Evolutionary conservation across 2,329 filamentous ascomycete genomes (phyloP), one percentile per base, ranked within the genome.

Genomic region (Alternaria sp.): DNA sequence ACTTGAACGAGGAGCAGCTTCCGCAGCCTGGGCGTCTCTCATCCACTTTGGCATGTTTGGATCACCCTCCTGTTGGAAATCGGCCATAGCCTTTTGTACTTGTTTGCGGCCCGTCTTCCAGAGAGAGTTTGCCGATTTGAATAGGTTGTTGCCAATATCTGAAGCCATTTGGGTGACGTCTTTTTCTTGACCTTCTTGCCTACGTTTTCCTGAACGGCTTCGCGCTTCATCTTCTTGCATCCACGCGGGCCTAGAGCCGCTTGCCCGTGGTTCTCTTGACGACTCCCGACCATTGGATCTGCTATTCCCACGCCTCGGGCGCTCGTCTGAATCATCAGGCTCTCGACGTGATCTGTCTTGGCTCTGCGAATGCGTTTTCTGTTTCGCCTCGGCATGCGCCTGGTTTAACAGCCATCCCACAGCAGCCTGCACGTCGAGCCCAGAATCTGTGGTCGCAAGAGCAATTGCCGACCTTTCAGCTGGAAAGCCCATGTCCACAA

Each of bases 71-170:
- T 85, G 81, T 70, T 89, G 88, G 62, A 98, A 91, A 15, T 99
- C 96, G 9, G 93, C 90, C 32, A 98, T 92, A 5, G 93, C 95
- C 79, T 96, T 93, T 74, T 97, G 93, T 61, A 98, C 88, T 77
- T 93, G 94, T 81, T 97, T 99, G 75, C 94, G 93, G 0, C 95
- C 90, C 4, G 91, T 92, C 77, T 97, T 99, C 96, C 96, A 99
- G 1, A 98, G 82, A 1, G 93, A 95, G 69, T 96, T 97, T 2
- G 96, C 96, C 3, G 94, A 96, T 79, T 99, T 99, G 79, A 98
- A 89, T 12, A 99, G 81, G 65, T 87, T 96, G 47, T 84, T 93
- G 1, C 96, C 92, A 74, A 98, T 86, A 32, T 94, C 91, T 6
- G 93, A 89, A 3, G 95, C 95, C 46, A 91, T 87, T 74, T 95